Conservation (phyloP, 2,329 filamentous ascomycete genomes). For the Fusarium torreyae region DNA sequence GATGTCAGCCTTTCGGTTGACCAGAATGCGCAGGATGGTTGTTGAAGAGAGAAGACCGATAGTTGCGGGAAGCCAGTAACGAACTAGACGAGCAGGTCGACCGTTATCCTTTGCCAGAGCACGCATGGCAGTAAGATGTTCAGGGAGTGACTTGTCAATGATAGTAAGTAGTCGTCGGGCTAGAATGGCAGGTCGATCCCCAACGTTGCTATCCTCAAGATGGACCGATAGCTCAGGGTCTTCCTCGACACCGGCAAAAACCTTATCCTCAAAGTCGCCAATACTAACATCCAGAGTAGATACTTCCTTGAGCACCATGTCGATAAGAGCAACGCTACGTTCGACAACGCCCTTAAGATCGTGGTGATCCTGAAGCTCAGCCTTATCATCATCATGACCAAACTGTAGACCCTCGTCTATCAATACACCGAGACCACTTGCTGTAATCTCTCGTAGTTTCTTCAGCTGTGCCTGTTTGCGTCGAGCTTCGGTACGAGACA, state of each 20-base stretch:
- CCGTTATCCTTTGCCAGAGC: conserved; percentile 76
- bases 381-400: conserved; percentile 72
- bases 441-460: conserved; percentile 83
- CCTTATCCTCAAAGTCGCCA: conserved; percentile 75
- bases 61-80: conserved; percentile 89
- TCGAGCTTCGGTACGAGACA: conserved; percentile 81
- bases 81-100: conserved; percentile 79
- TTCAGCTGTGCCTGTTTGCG: conserved; percentile 80
- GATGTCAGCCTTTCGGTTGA: conserved; percentile 83
- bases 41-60: conserved; percentile 84
- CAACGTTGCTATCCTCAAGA: conserved; percentile 61
- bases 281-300: conserved; percentile 74
- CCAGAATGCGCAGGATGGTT: conserved; percentile 84
- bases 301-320: conserved; percentile 83
- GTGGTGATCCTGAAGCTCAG: conserved; percentile 63
- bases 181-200: conserved; percentile 70
- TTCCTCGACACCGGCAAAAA: conserved; percentile 74
- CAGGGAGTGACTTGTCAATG: conserved; percentile 77
- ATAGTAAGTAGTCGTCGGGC: conserved; percentile 78
- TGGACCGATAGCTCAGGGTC: conserved; percentile 71
- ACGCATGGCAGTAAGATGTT: conserved; percentile 72
- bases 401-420: conserved; percentile 88
- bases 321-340: conserved; percentile 87
- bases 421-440: conserved; percentile 87
- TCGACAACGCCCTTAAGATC: conserved; percentile 81